Base-by-base conservation (phyloP, 371 early-diverging fungal genomes). In the Mortierella sp. region DNA sequence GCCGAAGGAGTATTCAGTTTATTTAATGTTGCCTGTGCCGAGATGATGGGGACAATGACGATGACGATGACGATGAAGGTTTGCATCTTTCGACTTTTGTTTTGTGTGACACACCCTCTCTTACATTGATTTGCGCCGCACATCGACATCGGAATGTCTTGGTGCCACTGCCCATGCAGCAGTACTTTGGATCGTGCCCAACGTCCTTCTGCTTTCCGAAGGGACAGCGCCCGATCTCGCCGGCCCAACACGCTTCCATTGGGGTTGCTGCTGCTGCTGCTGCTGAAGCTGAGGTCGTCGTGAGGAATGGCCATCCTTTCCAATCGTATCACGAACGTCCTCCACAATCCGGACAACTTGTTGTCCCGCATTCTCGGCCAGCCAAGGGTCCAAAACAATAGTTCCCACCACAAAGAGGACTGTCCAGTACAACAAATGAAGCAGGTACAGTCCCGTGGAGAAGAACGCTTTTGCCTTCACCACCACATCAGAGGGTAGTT, bases 361-460 rank as follows among this genome's bases (percentile, higher is more conserved):
- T 23, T 66, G 61, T 1, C 81, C 81, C 14, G 81, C 73, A 18
- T 74, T 67, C 55, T 81, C 81, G 27, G 79, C 73, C 51, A 81
- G 64, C 79, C 79, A 81, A 10, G 81, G 65, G 19, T 81, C 81
- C 39, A 81, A 28, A 12, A 81, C 71, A 27, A 81, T 51, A 1
- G 79, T 79, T 3, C 81, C 81, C 34, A 81, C 61, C 23, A 79
- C 67, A 34, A 81, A 81, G 26, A 81, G 61, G 8, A 73, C 61
- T 3, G 81, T 79, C 81, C 81, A 81, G 52, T 81, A 81, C 34
- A 81, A 51, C 39, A 81, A 59, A 55, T 81, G 79, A 51, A 81
- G 72, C 21, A 81, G 54, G 42, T 74, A 74, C 2, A 74, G 55
- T 2, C 70, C 76, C 0, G 76, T 74, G 16, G 69, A 64, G 10